Base-by-base conservation (phyloP, 2,329 filamentous ascomycete species). In the Penicillium sp. region DNA sequence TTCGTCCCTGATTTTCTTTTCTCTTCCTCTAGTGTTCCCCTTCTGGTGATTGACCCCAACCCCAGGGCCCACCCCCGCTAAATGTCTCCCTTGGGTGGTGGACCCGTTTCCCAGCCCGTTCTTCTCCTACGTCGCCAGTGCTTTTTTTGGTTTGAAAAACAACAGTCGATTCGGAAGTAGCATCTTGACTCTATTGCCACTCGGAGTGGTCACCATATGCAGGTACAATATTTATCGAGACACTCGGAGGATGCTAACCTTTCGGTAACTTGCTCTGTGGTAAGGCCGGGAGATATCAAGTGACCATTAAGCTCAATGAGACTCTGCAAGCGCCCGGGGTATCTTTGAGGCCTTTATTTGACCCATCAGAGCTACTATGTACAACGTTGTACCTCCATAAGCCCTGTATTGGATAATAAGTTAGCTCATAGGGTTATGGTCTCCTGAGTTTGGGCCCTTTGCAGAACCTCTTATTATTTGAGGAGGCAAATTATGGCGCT, bases 1-100 rank as follows among this genome's bases (percentile, higher is more conserved):
- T 29, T 29, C 22, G 17, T 46, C 10, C 44, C 28, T 47, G 44
- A 33, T 43, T 12, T 48, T 6, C 22, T 7, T 24, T 24, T 24
- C 22, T 7, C 6, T 7, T 24, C 4, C n/a, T 28, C 21, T 47
- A 35, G 26, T 43, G 8, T 47, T 29, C 12, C 4, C 32, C 4
- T 31, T 42, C 19, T 39, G 21, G 15, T 5, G 12, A 6, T 29
- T 45, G 13, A 28, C 8, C 32, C 19, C 21, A 37, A 43, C 24
- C 22, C 26, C 40, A 44, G 28, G 40, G 26, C 40, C 32, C 24
- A 32, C 35, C 43, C 43, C 48, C 34, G 42, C 43, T 31, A 13
- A 42, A 50, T 47, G 43, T 50, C 48, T 50, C 43, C 47, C 37
- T 46, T 46, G 34, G 21, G 17, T 15, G 34, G 19, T 15, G 34